Evolutionary conservation across 805 yeast genomes (phyloP).

Genomic region (Candida sakaeoensis): DNA sequence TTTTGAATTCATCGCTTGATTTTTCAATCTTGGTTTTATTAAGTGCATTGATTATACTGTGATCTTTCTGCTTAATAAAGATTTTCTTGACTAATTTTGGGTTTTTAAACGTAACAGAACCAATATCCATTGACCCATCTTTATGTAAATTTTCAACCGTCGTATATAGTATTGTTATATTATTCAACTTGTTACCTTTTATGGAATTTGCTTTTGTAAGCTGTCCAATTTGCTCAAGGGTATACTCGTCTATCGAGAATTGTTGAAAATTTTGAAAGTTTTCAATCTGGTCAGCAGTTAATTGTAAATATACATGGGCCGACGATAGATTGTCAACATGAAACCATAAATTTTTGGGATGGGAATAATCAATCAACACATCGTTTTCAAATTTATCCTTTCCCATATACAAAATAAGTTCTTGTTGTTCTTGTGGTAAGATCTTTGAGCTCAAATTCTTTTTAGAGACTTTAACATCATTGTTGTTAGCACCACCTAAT

Average conservation of each 20-base stretch:
- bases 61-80: constrained; percentile 54
- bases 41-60: constrained; percentile 55
- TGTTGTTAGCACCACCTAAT: too few relatives aligned
- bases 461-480: too few relatives aligned
- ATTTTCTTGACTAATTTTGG: constrained; percentile 50
- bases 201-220: constrained; percentile 75
- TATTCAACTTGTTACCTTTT: constrained; percentile 66
- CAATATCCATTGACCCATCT: constrained; percentile 69
- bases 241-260: constrained; percentile 34
- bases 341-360: constrained; percentile 71
- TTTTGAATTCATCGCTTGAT: constrained; percentile 41
- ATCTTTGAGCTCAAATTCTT: too few relatives aligned
- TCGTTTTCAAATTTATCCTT: constrained; percentile 67
- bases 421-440: constrained; percentile 9
- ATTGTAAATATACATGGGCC: constrained; percentile 70
- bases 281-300: constrained; percentile 43
- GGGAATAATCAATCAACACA: constrained; percentile 54
- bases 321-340: constrained; percentile 75
- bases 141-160: constrained; percentile 70
- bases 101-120: constrained; percentile 73
- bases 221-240: constrained; percentile 55
- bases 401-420: constrained; percentile 57
- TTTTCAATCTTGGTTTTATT: constrained; percentile 62
- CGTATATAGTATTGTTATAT: constrained; percentile 65
- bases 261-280: constrained; percentile 37